phyloP scores from a whole-genome alignment of 2,329 filamentous ascomycete species.

The Cadophora sp. region DNA sequence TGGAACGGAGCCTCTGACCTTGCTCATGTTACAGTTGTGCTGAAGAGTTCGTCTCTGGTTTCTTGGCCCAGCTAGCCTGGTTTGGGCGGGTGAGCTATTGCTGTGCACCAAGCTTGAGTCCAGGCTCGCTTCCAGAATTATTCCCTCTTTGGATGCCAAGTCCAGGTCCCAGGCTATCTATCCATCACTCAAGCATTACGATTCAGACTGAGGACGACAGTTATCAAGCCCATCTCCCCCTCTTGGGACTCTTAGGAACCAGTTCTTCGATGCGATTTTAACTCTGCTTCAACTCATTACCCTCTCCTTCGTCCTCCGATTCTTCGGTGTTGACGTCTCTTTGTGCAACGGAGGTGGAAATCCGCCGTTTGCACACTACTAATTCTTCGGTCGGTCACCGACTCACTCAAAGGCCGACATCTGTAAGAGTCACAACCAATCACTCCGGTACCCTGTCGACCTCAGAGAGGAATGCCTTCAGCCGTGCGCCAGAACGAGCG shows the following conservation, averaged over 20 bases:
- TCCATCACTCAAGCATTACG: not conserved
- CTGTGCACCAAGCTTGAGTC: not conserved
- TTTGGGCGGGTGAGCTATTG: not conserved
- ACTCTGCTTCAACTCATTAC: not conserved
- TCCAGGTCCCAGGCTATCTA: not conserved
- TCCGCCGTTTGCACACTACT: not conserved
- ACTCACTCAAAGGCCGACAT: constrained; percentile 3
- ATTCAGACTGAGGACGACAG: not conserved
- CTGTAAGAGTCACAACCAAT: constrained; percentile 12
- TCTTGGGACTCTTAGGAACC: not conserved
- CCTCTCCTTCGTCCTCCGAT: not conserved
- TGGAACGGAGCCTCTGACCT: constrained; percentile 17
- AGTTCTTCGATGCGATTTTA: not conserved
- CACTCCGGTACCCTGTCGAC: constrained; percentile 5
- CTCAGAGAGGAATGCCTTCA: constrained; percentile 16
- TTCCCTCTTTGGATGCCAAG: too few species aligned
- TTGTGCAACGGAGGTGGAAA: not conserved
- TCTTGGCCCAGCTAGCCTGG: constrained; percentile 7
- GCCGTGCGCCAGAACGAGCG: constrained; percentile 10
- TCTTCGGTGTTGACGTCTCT: constrained; percentile 7
- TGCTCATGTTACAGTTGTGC: constrained; percentile 11
- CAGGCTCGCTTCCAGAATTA: constrained; percentile 18
- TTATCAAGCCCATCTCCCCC: not conserved
- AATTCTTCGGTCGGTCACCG: constrained; percentile 6
- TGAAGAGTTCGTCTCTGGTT: not conserved